Base-by-base conservation (phyloP, 371 early-diverging fungal species). In the Mortierella sp. region DNA sequence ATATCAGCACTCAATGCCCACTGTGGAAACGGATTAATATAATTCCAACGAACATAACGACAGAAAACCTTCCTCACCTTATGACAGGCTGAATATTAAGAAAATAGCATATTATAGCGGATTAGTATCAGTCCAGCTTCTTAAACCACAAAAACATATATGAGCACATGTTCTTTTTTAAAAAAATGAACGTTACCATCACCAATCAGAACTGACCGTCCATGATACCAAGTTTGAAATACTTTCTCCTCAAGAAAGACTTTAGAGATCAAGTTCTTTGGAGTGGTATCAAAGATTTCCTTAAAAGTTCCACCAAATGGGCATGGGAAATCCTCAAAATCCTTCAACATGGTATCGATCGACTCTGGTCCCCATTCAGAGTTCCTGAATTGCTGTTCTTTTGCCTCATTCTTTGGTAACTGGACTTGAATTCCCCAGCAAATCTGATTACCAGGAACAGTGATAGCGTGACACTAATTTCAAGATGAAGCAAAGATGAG, bases 341-440 rank as follows among this genome's bases (percentile, higher is more conserved):
- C 57, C 26, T 62, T 49, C 32, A 70, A 54, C 76, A 70, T 70
- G 51, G 49, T 30, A 24, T 65, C 70, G 24, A 62, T 70, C n/a
- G 67, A 62, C 20, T 76, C 64, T 1, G 76, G 71, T 22, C 76
- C 76, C 76, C 76, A 76, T 26, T 76, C 76, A 14, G 76, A 66
- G 51, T 66, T 70, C 2, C 63, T 57, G 32, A 70, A 76, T 26
- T 55, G 59, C 20, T 68, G 58, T 14, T 40, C 49, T 45, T 37
- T 52, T 60, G 62, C 65, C 49, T 63, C 59, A 3, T 30, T 6
- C 18, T 54, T 35, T 12, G 55, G 37, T 22, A 70, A n/a, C 16
- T 76, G 76, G 10, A 30, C 32, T 3, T 40, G 51, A 35, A 70
- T 24, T n/a, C 30, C n/a, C 76, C 76, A 76, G 43, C 70, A 67